phyloP scores from a whole-genome alignment of 768 basidiomycete species.

The Panus rudis region DNA sequence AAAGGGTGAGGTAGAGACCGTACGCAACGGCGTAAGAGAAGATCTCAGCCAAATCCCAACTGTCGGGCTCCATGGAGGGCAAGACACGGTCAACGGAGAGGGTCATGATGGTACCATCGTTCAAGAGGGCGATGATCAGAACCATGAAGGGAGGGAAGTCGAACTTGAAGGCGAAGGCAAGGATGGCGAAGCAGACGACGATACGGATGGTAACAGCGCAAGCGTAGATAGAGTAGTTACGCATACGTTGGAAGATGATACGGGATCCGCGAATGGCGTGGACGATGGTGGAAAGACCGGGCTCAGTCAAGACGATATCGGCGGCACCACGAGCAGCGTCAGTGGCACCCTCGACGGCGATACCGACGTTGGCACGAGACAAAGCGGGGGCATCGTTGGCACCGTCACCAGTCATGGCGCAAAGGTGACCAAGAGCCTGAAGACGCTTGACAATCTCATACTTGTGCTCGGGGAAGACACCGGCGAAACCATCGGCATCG shows the following conservation, averaged over 20 bases:
- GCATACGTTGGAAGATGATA: conserved; percentile 99
- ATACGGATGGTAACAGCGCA: conserved; percentile 98
- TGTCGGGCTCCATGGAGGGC: conserved; percentile 87
- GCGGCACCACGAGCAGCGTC: conserved; percentile 98
- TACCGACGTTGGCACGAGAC: conserved; percentile 98
- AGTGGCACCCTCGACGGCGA: conserved; percentile 98
- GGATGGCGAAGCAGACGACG: conserved; percentile 92
- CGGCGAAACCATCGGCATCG: conserved; percentile 98
- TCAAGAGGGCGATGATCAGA: conserved; percentile 92
- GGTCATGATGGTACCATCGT: conserved; percentile 99
- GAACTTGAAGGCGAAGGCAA: conserved; percentile 94
- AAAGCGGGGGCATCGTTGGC: conserved; percentile 98
- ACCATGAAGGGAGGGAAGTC: conserved; percentile 99
- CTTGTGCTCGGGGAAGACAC: conserved; percentile 99
- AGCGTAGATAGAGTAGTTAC: conserved; percentile 97
- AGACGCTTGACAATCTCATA: conserved; percentile 99
- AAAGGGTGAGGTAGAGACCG: conserved; percentile 86
- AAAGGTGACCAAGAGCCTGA: conserved; percentile 90
- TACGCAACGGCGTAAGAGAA: conserved; percentile 95
- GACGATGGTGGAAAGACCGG: conserved; percentile 97
- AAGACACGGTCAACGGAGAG: conserved; percentile 92
- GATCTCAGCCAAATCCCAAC: conserved; percentile 95
- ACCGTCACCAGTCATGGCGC: conserved; percentile 99
- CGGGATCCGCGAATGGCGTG: conserved; percentile 98
- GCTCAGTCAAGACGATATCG: conserved; percentile 96